A percentile compares a stretch with the other conserved stretches of the same genome.
phyloP scores from a whole-genome alignment of 169 alveolate species.

The Miamiensis avidus region DNA sequence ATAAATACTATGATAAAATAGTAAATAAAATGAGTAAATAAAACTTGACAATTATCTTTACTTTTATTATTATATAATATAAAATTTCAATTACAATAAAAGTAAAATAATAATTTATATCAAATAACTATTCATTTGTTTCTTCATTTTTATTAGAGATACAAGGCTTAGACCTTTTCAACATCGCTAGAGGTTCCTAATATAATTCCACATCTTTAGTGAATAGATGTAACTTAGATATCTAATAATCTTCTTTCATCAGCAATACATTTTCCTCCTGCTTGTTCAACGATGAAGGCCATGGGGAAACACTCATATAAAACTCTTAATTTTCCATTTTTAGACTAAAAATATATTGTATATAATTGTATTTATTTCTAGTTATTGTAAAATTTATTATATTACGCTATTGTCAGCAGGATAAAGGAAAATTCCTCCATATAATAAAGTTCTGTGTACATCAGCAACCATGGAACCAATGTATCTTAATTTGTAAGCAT shows the following conservation, averaged over 20 bases:
- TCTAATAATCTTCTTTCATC: conserved; percentile 69
- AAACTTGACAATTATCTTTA: no score
- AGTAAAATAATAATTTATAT: no score
- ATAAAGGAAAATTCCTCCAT: conserved; percentile 77
- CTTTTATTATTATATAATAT: no score
- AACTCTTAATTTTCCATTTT: conserved; percentile 77
- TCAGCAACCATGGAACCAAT: conserved; percentile 78
- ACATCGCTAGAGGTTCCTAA: conserved; percentile 61
- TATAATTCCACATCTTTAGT: conserved; percentile 66
- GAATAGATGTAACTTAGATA: conserved; percentile 58
- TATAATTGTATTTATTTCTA: not conserved
- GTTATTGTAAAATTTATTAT: not conserved
- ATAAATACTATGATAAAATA: no score
- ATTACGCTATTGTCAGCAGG: conserved; percentile 57
- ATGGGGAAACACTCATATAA: conserved; percentile 85
- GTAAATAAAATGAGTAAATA: no score
- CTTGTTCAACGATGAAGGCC: conserved; percentile 77
- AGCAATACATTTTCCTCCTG: conserved; percentile 84
- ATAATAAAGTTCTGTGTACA: conserved; percentile 69
- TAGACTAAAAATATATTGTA: conserved; percentile 28
- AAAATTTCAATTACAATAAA: no score
- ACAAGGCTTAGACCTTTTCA: not conserved
- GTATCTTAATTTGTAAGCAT: conserved; percentile 54
- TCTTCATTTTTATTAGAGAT: not conserved
- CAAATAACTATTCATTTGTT: no score